Evolutionary conservation across 1,284 basidiomycete species (phyloP), one percentile per base, ranked within the genome.

Genomic region (Papiliotrema terrestris): DNA sequence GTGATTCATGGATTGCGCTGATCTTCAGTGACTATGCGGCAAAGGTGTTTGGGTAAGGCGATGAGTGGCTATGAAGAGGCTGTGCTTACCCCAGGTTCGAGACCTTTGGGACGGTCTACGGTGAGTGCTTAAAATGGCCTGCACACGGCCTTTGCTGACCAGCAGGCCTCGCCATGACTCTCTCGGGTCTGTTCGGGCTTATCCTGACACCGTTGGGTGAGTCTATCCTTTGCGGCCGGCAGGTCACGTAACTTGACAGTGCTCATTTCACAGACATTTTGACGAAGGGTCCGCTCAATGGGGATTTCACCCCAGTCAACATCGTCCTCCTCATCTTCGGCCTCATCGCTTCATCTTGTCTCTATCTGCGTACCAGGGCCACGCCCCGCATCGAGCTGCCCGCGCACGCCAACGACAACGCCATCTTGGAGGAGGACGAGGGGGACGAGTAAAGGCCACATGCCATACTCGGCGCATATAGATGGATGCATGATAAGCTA

Each of bases 141-240:
- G 35, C 14, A 42, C 6, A 23, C 17, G 8, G 17, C 37, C 4
- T 3, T 19, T 29, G 23, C 54, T 52, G 50, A 42, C 20, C 3
- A 8, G 4, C 39, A 57, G 71, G 72, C 2, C 61, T 76, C 9
- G 66, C 67, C 1, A 76, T 74, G 63, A 72, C 74, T n/a, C 37
- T 75, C 8, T 68, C 74, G 22, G 76, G 76, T 2, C 45, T 75
- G 8, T 65, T 77, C 47, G 75, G 73, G 3, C 57, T 77, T 3
- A 54, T 74, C 5, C 67, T 77, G 8, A 72, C 69, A 9, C 73
- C 75, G 0, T 63, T 65, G 20, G 62, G 56, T 57, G 22, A 17
- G 56, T 49, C 20, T 25, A 23, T 42, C 15, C 4, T 19, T 53
- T 32, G 11, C 17, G n/a, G 32, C 20, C 20, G 32, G 5, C 48